Conservation (phyloP, 1,284 basidiomycete genomes). For the Irpex sp. region DNA sequence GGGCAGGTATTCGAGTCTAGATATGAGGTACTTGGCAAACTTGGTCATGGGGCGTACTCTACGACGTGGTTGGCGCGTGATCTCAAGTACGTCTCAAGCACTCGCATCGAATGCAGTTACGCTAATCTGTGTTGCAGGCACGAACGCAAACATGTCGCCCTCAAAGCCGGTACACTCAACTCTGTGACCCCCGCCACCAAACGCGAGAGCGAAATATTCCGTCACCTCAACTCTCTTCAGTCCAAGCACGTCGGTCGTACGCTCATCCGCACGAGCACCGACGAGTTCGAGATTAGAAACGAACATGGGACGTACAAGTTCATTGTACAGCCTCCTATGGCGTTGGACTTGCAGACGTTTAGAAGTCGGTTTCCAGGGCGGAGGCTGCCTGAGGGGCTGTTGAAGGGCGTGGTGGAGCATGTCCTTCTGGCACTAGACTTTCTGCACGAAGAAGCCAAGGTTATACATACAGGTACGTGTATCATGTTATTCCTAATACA, state of each 20-base stretch:
- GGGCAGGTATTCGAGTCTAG: constrained; percentile 17
- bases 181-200: constrained; percentile 1
- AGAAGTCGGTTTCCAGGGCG: constrained; percentile 5
- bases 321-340: constrained; percentile 16
- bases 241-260: constrained; percentile 2
- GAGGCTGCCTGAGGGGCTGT: constrained; percentile 5
- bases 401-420: constrained; percentile 9
- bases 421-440: constrained; percentile 13
- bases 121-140: not conserved
- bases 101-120: not conserved
- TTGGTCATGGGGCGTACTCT: constrained; percentile 23
- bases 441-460: constrained; percentile 10
- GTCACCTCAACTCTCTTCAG: constrained; percentile 6
- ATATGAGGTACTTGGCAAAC: constrained; percentile 26
- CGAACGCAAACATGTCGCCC: constrained; percentile 16
- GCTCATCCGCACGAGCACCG: constrained; percentile 13
- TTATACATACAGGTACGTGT: constrained; percentile 14
- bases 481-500: too few relatives aligned
- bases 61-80: not conserved
- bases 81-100: not conserved
- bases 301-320: constrained; percentile 2
- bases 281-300: constrained; percentile 13
- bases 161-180: constrained; percentile 19
- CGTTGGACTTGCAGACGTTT: constrained; percentile 14
- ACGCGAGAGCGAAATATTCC: constrained; percentile 8